Conservation (phyloP, 495 filamentous ascomycete genomes). For the Rhizodiscina lignyota region DNA sequence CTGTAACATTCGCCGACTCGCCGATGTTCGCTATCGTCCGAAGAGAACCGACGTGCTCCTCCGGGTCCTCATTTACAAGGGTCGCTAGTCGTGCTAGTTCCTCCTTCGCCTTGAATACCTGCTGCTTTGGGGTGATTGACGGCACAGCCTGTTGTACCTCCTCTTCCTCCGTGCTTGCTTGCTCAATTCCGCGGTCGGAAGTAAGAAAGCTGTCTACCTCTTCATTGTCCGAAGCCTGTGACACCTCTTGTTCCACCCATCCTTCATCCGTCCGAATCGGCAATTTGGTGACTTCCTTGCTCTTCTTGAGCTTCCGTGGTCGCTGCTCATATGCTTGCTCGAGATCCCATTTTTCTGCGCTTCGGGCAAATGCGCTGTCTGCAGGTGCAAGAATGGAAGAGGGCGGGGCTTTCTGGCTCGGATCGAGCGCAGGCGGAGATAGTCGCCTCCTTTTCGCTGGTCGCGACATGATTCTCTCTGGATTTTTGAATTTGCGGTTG, state of each 20-base stretch:
- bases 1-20: conserved; percentile 38
- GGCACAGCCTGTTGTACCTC: conserved; percentile 29
- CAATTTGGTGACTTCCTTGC: conserved; percentile 54
- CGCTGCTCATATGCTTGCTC: conserved; percentile 81
- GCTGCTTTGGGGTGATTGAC: conserved; percentile 51
- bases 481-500: no score
- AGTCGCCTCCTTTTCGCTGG: conserved; percentile 12
- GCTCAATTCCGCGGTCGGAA: conserved; percentile 29
- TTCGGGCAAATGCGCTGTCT: no score
- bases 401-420: conserved; percentile 20
- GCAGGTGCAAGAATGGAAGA: conserved; percentile 23
- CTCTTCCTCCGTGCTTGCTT: conserved; percentile 23
- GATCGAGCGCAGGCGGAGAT: conserved; percentile 5
- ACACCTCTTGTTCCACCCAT: conserved; percentile 42
- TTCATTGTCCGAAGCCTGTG: conserved; percentile 12
- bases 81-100: conserved; percentile 72
- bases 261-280: conserved; percentile 73
- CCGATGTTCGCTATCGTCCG: conserved; percentile 55
- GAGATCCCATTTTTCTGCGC: conserved; percentile 60
- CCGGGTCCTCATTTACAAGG: conserved; percentile 78
- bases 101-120: conserved; percentile 78
- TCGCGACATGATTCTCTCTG: no score
- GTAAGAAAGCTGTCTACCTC: conserved; percentile 33
- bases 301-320: conserved; percentile 53
- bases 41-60: conserved; percentile 64